Evolutionary conservation across 2,329 filamentous ascomycete species (phyloP).

Genomic region (Leptosphaerulina australis): DNA sequence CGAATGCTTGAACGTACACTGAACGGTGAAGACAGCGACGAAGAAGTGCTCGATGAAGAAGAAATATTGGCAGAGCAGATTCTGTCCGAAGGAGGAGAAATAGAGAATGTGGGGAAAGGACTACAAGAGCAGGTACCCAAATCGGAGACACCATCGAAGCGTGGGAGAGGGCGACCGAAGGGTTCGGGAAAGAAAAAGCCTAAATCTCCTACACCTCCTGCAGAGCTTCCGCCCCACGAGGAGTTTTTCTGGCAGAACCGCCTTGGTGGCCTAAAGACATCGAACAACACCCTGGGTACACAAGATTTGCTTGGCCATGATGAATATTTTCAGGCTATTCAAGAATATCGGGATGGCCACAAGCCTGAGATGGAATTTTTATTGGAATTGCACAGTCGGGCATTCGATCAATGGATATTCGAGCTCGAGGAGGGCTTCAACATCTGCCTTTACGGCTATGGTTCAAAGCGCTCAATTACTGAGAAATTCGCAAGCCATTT

Average conservation of each 20-base stretch:
- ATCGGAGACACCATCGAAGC: conserved; percentile 63
- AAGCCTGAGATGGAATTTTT: conserved; percentile 72
- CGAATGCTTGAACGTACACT: conserved; percentile 75
- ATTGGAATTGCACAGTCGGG: conserved; percentile 74
- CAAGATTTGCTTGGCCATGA: conserved; percentile 84
- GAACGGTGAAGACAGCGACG: conserved; percentile 68
- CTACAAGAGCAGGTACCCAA: conserved; percentile 43
- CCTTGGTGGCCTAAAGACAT: conserved; percentile 80
- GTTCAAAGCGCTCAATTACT: conserved; percentile 80
- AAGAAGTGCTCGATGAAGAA: conserved; percentile 69
- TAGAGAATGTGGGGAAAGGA: conserved; percentile 24
- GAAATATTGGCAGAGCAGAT: conserved; percentile 73
- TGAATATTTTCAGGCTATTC: conserved; percentile 79
- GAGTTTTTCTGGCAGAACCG: conserved; percentile 93
- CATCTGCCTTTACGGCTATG: conserved; percentile 89
- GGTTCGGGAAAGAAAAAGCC: conserved; percentile 53
- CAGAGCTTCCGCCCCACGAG: conserved; percentile 84
- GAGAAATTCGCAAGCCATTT: conserved; percentile 76
- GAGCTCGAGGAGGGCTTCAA: conserved; percentile 87
- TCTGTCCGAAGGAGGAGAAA: conserved; percentile 60
- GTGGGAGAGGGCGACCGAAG: conserved; percentile 51
- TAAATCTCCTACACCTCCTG: conserved; percentile 78
- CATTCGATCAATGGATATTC: conserved; percentile 91
- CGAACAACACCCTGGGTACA: conserved; percentile 79
- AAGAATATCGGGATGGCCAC: conserved; percentile 71